Evolutionary conservation across 2,329 filamentous ascomycete species (phyloP), one percentile per base, ranked within the genome.

Genomic region (Aspergillus cejpii): DNA sequence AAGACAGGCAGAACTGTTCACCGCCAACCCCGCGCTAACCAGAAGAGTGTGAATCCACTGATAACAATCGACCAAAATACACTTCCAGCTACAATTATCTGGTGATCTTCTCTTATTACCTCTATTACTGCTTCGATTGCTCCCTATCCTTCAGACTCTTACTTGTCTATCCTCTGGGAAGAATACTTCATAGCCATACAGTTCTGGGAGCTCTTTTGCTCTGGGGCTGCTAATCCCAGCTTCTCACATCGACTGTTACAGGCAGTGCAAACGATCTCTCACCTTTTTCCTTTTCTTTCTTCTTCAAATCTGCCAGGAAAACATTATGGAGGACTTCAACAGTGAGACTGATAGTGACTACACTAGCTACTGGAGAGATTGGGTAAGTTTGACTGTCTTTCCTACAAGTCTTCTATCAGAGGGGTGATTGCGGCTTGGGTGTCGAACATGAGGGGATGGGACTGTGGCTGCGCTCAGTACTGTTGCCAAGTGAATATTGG

Each of bases 301-400:
- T 29, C 37, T 10, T 37, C 38, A 26, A 41, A 20, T 28, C 29
- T 15, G 39, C 21, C 14, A 20, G 40, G 42, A 43, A n/a, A 58
- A 46, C 39, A 64, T 54, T 60, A 97, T 97, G 92, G 92, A 97
- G 67, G 91, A 97, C 72, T 97, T 92, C 70, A 90, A 88, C 56
- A 96, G 89, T 65, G 92, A 98, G 70, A 94, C 90, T 10, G 92
- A 98, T 66, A 96, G 90, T 70, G 92, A 98, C 73, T 98, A 97
- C 68, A 96, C 92, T 39, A 97, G 89, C 71, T 98, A 97, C 70
- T 98, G 92, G 92, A 79, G 91, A 68, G 92, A 98, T 73, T 98
- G 92, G 92, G 92, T 97, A 76, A 74, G 87, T 83, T 48, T 51
- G 49, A 40, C 31, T 36, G 39, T 50, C 43, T 43, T 38, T 47